Evolutionary conservation across 225 moss, liverwort and hornwort species (phyloP), one percentile per base, ranked within the genome.

Genomic region (Marchantia polymorpha): DNA sequence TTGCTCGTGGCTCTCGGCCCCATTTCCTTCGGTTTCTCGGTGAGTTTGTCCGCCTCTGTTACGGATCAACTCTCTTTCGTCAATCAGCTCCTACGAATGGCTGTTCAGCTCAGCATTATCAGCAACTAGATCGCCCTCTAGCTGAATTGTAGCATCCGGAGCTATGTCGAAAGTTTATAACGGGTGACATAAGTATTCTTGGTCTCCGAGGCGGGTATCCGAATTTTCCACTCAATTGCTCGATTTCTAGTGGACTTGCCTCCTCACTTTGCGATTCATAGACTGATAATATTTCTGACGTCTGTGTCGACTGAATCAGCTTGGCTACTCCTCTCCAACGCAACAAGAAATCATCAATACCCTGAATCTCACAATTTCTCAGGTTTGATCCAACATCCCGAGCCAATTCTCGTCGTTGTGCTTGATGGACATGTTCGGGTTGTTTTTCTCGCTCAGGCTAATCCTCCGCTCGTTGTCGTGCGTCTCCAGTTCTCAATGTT

Each of bases 301-400:
- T 63, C 50, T 25, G 72, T 72, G 23, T 81, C 39, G 12, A 15
- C 7, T 65, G 77, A 5, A 49, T 65, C 83, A 88, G 88, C 84
- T 89, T 23, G 89, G 89, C 19, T 89, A 80, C 75, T 80, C 89
- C 4, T 89, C 89, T 52, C 89, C 89, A 58, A 83, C 52, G 12
- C 89, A 89, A 52, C 50, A 79, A 50, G 77, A 61, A 10, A 78
- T 89, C 4, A 89, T 82, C n/a, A 48, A 74, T 14, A 73, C 81
- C 12, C 81, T 89, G 50, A 54, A 69, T 31, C 89, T 89, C 69
- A 20, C 25, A 56, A 54, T 89, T 30, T 83, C 86, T 77, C 86
- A 88, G 88, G 88, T 88, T 69, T 39, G 6, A 5, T 19, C 13
- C 59, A 68, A 14, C 39, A 54, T 7, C 13, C 27, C 29, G 11